These are phyloP conservation scores for Kodamaea jinghongensis DNA, from an alignment of 805 yeast genomes.

Conservation along the genomic window DNA sequence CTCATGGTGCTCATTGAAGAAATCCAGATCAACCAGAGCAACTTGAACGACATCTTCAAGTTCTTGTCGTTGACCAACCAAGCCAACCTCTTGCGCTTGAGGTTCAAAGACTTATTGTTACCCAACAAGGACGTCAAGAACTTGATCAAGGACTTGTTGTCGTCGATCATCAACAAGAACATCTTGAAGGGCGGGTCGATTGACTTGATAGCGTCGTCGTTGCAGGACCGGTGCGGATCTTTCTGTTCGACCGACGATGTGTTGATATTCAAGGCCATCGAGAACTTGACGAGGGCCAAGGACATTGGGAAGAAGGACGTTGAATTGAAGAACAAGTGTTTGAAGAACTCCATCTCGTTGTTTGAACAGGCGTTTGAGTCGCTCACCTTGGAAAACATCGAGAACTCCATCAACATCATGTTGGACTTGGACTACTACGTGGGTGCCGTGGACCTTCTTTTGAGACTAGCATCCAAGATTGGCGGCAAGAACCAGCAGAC, in stretches of 20 bases:
- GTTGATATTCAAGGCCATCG: conserved; percentile 88
- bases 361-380: conserved; percentile 79
- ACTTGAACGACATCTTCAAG: conserved; percentile 64
- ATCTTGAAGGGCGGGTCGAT: conserved; percentile 91
- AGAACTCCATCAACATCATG: conserved; percentile 78
- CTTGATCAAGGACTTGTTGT: conserved; percentile 79
- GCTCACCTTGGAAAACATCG: conserved; percentile 72
- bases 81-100: conserved; percentile 59
- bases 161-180: conserved; percentile 84
- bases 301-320: conserved; percentile 68
- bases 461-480: conserved; percentile 69
- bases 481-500: conserved; percentile 26
- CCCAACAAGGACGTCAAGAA: conserved; percentile 60
- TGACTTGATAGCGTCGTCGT: conserved; percentile 79
- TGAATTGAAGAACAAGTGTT: conserved; percentile 62
- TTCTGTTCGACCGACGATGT: conserved; percentile 95
- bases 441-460: conserved; percentile 80
- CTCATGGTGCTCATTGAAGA: conserved; percentile 79
- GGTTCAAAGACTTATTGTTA: conserved; percentile 75
- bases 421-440: conserved; percentile 72
- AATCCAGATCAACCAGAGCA: conserved; percentile 39
- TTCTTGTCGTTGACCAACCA: conserved; percentile 69
- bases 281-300: conserved; percentile 83
- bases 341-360: conserved; percentile 70
- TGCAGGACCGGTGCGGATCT: conserved; percentile 91